Percentiles rank a stretch among this genome's conserved stretches.
Evolutionary conservation across 176 grass and related monocot species (phyloP).

Genomic region (Aegilops bicornis): DNA sequence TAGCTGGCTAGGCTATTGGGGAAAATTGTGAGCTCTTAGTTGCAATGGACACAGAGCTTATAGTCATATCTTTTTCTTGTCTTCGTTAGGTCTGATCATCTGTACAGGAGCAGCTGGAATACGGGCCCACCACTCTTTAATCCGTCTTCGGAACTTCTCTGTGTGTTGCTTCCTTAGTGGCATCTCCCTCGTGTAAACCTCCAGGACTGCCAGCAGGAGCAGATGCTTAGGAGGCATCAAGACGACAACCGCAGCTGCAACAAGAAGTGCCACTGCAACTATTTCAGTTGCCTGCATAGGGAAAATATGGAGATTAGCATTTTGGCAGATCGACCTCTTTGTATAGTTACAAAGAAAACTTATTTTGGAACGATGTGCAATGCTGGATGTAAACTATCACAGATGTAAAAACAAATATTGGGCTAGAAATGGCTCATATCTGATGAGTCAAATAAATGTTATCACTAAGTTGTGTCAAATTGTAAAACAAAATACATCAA

Average conservation of each 20-base stretch:
- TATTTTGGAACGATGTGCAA: background rate
- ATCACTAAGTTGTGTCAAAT: background rate
- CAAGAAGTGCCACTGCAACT: slow-evolving; percentile 48
- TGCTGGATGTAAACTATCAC: background rate
- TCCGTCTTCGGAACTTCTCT: slow-evolving; percentile 55
- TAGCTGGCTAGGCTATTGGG: slow-evolving; percentile 3
- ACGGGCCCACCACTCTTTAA: slow-evolving; percentile 86
- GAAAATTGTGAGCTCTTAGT: slow-evolving; percentile 3
- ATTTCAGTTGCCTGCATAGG: slow-evolving; percentile 48
- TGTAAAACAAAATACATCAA: slow-evolving; percentile 2
- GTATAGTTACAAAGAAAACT: background rate
- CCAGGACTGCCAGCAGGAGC: slow-evolving; percentile 43
- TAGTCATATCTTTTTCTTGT: slow-evolving; percentile 59
- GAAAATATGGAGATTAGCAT: slow-evolving; percentile 32
- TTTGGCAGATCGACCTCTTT: background rate
- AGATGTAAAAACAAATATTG: background rate
- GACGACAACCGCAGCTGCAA: slow-evolving; percentile 43
- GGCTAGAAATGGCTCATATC: background rate
- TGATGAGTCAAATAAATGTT: background rate
- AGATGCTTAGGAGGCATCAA: slow-evolving; percentile 55
- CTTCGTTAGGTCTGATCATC: slow-evolving; percentile 59
- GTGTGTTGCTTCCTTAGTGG: slow-evolving; percentile 67
- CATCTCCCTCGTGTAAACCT: slow-evolving; percentile 83
- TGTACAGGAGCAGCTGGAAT: slow-evolving; percentile 81
- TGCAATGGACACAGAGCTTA: background rate